Base-by-base conservation (phyloP, 2,329 filamentous ascomycete species). In the Zasmidium cellare region DNA sequence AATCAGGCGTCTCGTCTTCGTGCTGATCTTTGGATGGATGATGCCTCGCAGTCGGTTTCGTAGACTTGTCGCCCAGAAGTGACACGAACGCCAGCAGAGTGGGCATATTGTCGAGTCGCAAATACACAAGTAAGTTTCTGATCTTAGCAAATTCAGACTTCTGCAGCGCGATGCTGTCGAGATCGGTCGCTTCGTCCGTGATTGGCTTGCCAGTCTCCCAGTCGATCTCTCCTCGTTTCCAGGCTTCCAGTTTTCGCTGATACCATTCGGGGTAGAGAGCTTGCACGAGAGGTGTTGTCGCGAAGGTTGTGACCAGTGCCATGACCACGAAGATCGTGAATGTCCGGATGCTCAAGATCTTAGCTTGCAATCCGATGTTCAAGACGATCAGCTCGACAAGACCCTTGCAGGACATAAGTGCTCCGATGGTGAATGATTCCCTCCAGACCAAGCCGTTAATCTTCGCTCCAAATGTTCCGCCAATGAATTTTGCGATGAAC, bases 291-390 rank as follows among this genome's bases (percentile, higher is more conserved):
- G 92, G 92, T 0, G 92, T 92, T 0, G 92, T 96, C 0, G 86
- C 76, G 57, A 96, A 91, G 0, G 92, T 96, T 0, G 91, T 96
- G 28, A 96, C 80, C 1, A 96, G 79, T 9, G 92, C 92, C 92
- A 96, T 96, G 69, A 96, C 89, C 20, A 96, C 91, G 66, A 96
- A 96, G 55, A 96, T 96, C 53, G 92, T 96, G 68, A 96, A 96
- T 0, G 91, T 96, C 16, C 89, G 81, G 0, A 82, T 82, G 58
- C 89, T 92, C 18, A 96, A 79, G 60, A 96, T 96, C 35, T 85
- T 86, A 19, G 92, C 91, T 77, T 93, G 87, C 2, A 92, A 80
- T 46, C 92, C 91, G 66, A 97, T 91, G 68, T 90, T 89, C 74
- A 96, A 74, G n/a, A 97, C 92, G 72, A 97, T 97, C 53, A 97